A percentile compares a stretch with the other conserved stretches of the same genome.
phyloP scores from a whole-genome alignment of 1,284 basidiomycete genomes.

The Testicularia cyperi region DNA sequence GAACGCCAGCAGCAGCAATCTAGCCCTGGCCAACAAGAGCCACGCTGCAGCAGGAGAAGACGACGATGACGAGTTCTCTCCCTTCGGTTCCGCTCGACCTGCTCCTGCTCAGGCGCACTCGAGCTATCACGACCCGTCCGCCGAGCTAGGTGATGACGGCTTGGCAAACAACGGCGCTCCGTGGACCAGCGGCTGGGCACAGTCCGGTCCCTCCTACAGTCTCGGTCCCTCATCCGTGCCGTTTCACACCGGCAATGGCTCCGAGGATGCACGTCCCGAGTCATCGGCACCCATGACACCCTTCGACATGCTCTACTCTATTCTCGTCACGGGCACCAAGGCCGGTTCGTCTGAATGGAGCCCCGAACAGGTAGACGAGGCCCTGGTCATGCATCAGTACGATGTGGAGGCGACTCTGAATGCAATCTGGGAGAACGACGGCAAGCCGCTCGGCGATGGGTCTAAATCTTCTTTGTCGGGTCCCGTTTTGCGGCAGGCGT shows the following conservation, averaged over 20 bases:
- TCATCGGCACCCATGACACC: constrained; percentile 77
- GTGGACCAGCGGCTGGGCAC: no score
- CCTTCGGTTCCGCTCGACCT: no score
- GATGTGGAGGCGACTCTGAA: constrained; percentile 94
- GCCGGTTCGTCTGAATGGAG: constrained; percentile 62
- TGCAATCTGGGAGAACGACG: constrained; percentile 73
- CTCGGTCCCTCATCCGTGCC: no score
- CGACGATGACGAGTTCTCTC: constrained; percentile 66
- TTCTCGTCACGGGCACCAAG: constrained; percentile 66
- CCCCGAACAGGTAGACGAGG: constrained; percentile 87
- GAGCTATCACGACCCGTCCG: no score
- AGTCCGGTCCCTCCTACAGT: no score
- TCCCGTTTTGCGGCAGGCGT: background rate
- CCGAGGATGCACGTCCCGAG: constrained; percentile 62
- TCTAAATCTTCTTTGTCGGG: constrained; percentile 20
- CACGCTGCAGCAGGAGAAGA: constrained; percentile 59
- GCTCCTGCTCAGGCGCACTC: no score
- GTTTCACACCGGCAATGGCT: no score
- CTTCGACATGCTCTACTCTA: constrained; percentile 88
- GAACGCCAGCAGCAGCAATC: constrained; percentile 35
- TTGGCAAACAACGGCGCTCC: no score
- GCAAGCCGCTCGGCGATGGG: constrained; percentile 36
- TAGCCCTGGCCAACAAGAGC: constrained; percentile 41
- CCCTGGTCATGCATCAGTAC: constrained; percentile 79
- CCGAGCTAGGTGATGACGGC: no score